phyloP scores from a whole-genome alignment of 2,329 filamentous ascomycete genomes.

The Fragosphaeria purpurea region DNA sequence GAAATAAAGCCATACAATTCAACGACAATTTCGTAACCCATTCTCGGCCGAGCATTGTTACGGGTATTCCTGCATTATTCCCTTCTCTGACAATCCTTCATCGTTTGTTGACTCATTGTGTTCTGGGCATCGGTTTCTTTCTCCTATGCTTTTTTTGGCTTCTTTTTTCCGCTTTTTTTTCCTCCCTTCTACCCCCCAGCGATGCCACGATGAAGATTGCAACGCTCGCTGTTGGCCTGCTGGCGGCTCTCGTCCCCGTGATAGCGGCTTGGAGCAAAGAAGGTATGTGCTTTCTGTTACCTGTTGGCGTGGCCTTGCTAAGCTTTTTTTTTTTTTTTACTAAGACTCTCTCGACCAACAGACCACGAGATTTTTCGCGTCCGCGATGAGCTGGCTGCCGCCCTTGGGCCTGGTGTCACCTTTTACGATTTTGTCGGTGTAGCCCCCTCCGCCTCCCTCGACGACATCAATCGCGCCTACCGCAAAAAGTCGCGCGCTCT shows the following conservation, averaged over 20 bases:
- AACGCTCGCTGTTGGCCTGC: slow-evolving; percentile 56
- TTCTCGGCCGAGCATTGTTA: too few species aligned
- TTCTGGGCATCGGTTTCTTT: not conserved
- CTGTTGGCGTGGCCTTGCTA: not conserved
- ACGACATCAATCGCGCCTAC: slow-evolving; percentile 90
- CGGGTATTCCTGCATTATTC: too few species aligned
- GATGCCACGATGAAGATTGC: slow-evolving; percentile 60
- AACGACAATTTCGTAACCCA: too few species aligned
- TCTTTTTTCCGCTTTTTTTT: not conserved
- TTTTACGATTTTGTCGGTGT: slow-evolving; percentile 94
- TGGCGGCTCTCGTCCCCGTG: slow-evolving; percentile 57
- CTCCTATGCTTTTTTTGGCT: not conserved
- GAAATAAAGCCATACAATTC: too few species aligned
- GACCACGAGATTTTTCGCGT: slow-evolving; percentile 98
- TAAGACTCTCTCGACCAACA: slow-evolving; percentile 23
- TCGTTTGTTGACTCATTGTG: not conserved
- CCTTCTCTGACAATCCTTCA: too few species aligned
- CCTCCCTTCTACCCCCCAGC: slow-evolving; percentile 23
- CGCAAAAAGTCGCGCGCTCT: slow-evolving; percentile 73
- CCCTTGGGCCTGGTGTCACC: slow-evolving; percentile 68
- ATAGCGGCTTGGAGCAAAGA: slow-evolving; percentile 78
- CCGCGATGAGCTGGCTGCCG: slow-evolving; percentile 68
- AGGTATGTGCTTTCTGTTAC: slow-evolving; percentile 39
- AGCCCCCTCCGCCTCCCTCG: slow-evolving; percentile 59
- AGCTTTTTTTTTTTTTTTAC: slow-evolving; percentile 1